Conservation (phyloP, 805 yeast species). For the Saccharomycopsis babjevae region DNA sequence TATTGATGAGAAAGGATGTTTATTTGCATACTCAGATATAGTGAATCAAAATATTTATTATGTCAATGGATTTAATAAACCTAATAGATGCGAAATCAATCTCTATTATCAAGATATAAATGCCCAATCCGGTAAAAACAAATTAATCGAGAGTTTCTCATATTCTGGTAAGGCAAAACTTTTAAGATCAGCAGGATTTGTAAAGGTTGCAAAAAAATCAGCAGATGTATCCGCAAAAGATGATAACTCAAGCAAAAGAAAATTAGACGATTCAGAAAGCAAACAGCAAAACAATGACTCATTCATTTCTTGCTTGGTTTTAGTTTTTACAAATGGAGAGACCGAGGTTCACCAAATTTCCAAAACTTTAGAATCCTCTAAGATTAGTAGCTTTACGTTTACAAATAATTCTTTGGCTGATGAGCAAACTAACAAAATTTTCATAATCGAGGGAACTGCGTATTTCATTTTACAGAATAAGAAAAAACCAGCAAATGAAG, state of each 20-base stretch:
- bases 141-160: background rate
- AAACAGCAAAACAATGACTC: background rate
- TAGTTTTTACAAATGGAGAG: background rate
- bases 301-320: background rate
- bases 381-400: background rate
- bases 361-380: background rate
- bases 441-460: background rate
- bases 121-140: background rate
- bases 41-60: background rate
- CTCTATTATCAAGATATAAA: background rate
- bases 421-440: background rate
- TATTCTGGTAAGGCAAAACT: background rate
- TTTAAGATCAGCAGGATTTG: constrained; percentile 3
- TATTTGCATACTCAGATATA: background rate
- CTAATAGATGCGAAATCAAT: constrained; percentile 7
- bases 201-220: background rate
- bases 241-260: constrained; percentile 5
- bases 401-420: background rate
- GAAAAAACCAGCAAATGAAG: background rate
- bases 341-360: background rate
- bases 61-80: constrained; percentile 9
- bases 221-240: background rate
- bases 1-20: background rate
- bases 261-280: constrained; percentile 1
- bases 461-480: background rate